Evolutionary conservation across 768 basidiomycete species (phyloP).

Genomic region (Gyrodon lividus): DNA sequence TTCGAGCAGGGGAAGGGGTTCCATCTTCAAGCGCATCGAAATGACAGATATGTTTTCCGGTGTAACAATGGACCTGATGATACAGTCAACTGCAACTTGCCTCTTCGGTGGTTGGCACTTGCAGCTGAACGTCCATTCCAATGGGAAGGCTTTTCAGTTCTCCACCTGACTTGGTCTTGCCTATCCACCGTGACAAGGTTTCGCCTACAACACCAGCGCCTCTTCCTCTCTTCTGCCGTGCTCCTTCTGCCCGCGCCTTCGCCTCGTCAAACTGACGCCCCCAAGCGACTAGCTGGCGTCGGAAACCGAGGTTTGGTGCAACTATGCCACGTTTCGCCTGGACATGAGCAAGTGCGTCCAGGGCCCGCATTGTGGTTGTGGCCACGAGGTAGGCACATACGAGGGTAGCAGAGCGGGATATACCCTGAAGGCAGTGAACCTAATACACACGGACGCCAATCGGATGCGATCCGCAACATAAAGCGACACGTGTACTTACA

Average conservation of each 20-base stretch:
- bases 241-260: constrained; percentile 18
- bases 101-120: not conserved
- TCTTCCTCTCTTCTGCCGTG: constrained; percentile 12
- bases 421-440: constrained; percentile 78
- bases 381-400: constrained; percentile 71
- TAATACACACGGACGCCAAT: constrained; percentile 23
- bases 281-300: constrained; percentile 50
- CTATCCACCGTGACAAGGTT: constrained; percentile 19
- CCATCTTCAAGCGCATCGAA: too few relatives aligned
- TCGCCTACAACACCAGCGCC: constrained; percentile 3
- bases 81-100: not conserved
- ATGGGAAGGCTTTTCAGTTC: not conserved
- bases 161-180: not conserved
- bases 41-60: too few relatives aligned
- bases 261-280: constrained; percentile 29
- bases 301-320: constrained; percentile 67
- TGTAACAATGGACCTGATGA: too few relatives aligned
- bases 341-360: constrained; percentile 55
- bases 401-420: constrained; percentile 73
- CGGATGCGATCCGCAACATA: constrained; percentile 3
- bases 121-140: not conserved
- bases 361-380: constrained; percentile 47
- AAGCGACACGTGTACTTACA: constrained; percentile 34
- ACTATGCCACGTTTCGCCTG: constrained; percentile 58
- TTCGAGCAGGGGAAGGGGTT: too few relatives aligned